Evolutionary conservation across 441 rosid genomes (phyloP), one percentile per base, ranked within the genome.

Genomic region (Euphorbia neoarborescens): DNA sequence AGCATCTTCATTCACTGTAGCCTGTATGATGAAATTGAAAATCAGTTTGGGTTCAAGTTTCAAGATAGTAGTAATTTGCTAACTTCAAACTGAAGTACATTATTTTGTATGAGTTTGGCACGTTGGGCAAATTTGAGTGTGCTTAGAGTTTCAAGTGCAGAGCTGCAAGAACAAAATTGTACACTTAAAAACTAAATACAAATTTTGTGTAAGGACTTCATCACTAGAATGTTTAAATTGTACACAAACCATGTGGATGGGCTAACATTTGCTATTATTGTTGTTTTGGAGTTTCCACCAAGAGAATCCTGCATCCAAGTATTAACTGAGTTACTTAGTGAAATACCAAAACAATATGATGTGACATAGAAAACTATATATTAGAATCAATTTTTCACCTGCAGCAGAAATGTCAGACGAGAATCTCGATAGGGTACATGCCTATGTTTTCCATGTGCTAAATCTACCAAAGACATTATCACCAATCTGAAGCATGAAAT

Each of bases 381-480:
- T 64, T 54, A 40, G 35, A 58, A 65, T 70, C 68, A 63, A 61
- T 48, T 60, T 72, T 78, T 70, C 81, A 93, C 98, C 93, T 93
- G 97, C 77, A 93, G 96, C 68, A 93, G 84, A 83, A 93, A 93
- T 61, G 98, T 93, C 68, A 93, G 90, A 77, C 98, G 88, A 71
- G 98, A 93, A 84, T 93, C 98, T 85, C 98, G 84, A 73, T 93
- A 93, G 32, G 97, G 98, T 65, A 93, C 88, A 82, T 93, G 97
- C 72, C 96, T 87, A 60, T 89, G 97, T 78, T 89, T 93, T 66
- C 98, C 98, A 42, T 91, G 96, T 46, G 97, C 97, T 83, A 91
- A 83, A 82, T 93, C 98, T 81, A 91, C 97, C 81, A 93, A 81
- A 74, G 97, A 88, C 98, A 91, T 93, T 75, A 93, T 93, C 80